phyloP scores from a whole-genome alignment of 2,329 filamentous ascomycete genomes.

The Paraphoma sp. region DNA sequence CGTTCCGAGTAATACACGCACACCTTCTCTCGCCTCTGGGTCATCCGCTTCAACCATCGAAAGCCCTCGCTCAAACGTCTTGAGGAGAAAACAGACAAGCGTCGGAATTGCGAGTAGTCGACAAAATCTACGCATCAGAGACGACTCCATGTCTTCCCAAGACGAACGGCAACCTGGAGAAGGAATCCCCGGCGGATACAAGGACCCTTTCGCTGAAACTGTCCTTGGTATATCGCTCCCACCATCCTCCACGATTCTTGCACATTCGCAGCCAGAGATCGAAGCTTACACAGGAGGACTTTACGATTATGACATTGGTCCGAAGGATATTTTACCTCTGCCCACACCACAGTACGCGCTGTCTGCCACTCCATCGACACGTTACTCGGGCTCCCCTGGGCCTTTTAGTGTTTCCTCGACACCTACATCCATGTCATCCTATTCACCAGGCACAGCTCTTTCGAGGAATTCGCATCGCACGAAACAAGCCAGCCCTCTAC shows the following conservation, averaged over 20 bases:
- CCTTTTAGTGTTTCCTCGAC: constrained; percentile 79
- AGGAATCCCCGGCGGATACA: constrained; percentile 41
- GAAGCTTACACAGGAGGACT: constrained; percentile 29
- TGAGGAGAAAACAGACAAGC: constrained; percentile 54
- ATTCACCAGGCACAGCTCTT: constrained; percentile 69
- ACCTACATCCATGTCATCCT: constrained; percentile 78
- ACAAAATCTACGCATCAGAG: constrained; percentile 39
- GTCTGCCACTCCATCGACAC: constrained; percentile 76
- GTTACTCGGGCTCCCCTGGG: constrained; percentile 76
- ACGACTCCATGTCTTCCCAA: constrained; percentile 43
- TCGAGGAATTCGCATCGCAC: constrained; percentile 53
- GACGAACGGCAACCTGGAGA: constrained; percentile 36
- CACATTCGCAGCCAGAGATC: constrained; percentile 33
- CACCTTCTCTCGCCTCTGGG: constrained; percentile 57
- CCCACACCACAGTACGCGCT: constrained; percentile 70
- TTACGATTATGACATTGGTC: constrained; percentile 57
- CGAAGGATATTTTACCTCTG: constrained; percentile 71
- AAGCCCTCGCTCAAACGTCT: constrained; percentile 52
- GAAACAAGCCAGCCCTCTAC: constrained; percentile 63
- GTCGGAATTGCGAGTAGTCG: constrained; percentile 42
- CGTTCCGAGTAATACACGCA: constrained; percentile 44
- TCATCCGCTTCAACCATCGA: constrained; percentile 56
- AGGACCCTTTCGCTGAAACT: constrained; percentile 51
- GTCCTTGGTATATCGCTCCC: constrained; percentile 53
- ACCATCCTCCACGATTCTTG: constrained; percentile 39